Base-by-base conservation (phyloP, 2,329 filamentous ascomycete genomes). In the Fusarium gaditjirri region DNA sequence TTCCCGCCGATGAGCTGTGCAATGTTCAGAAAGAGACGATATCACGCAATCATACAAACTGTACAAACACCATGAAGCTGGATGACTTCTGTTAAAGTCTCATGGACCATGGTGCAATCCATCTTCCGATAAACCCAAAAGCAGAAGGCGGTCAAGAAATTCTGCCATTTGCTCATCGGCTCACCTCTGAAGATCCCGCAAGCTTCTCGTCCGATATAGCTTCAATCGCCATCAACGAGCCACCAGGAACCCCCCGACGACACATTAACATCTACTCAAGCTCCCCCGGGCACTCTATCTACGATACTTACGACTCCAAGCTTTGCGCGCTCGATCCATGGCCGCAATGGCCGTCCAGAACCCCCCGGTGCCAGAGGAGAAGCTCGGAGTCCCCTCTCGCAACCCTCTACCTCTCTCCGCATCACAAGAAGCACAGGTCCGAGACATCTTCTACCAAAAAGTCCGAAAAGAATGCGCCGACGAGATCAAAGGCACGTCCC, bases 331-430 rank as follows among this genome's bases (percentile, higher is more conserved):
- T 65, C 63, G 33, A 50, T 50, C 23, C 61, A 80, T 76, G 78
- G 78, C 78, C 74, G 68, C 76, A 72, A 82, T 82, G 81, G 79
- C 80, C 53, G 68, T 78, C 49, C 73, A 79, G 64, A 75, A 76
- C 46, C 72, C 81, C 73, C 78, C 81, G 72, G 73, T 80, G 44
- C 80, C 82, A 39, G 75, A 80, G 61, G 70, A 79, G 73, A 78
- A 79, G 63, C 76, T 80, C 56, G 78, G 78, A 27, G 84, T 90
- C 78, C 90, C 90, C 27, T 91, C 89, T 46, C 88, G 90, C 75
- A 96, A 95, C 78, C 95, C 95, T 21, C 85, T 97, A 46, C 95
- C 95, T 33, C 87, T 98, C 63, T 95, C 93, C 31, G 90, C 94
- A 16, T 87, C 90, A 27, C 94, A 97, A 81, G 94, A 97, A 86